These are phyloP conservation scores for Phialophora chinensis DNA, from an alignment of 2,329 filamentous ascomycete species.

Conservation along the genomic window DNA sequence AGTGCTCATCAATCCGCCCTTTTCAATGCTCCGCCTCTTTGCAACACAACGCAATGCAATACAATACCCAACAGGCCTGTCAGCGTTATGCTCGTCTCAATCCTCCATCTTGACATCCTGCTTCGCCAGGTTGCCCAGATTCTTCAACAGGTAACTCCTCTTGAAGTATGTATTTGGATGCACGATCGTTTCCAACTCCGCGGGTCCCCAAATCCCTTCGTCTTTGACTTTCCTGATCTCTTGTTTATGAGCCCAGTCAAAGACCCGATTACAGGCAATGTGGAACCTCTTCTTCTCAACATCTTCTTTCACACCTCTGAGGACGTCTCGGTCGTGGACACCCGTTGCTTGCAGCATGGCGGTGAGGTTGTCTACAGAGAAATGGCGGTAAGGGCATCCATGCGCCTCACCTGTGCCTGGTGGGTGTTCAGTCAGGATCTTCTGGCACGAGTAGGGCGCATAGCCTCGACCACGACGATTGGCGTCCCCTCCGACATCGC, in stretches of 20 bases:
- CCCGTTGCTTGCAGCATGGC: constrained; percentile 77
- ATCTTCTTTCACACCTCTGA: constrained; percentile 85
- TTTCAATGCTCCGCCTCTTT: background rate
- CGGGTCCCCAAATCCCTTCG: constrained; percentile 71
- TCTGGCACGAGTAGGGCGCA: constrained; percentile 91
- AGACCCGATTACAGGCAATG: constrained; percentile 95
- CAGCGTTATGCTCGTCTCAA: background rate
- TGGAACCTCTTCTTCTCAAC: constrained; percentile 88
- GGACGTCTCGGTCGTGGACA: constrained; percentile 75
- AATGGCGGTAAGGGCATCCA: constrained; percentile 96
- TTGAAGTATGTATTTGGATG: constrained; percentile 99
- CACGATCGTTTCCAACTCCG: constrained; percentile 90
- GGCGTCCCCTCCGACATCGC: constrained; percentile 90
- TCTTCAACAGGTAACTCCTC: constrained; percentile 86
- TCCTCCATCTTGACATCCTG: constrained; percentile 62
- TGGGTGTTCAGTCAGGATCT: constrained; percentile 86
- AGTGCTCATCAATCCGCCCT: background rate
- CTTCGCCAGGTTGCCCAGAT: constrained; percentile 64
- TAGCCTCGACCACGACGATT: constrained; percentile 88
- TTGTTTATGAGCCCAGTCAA: constrained; percentile 81
- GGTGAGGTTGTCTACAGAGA: constrained; percentile 83
- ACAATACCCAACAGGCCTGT: background rate
- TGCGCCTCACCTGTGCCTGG: constrained; percentile 87
- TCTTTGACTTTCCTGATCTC: constrained; percentile 80
- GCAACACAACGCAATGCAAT: background rate